Base-by-base conservation (phyloP, 2,329 filamentous ascomycete genomes). In the Phialemonium atrogriseum region DNA sequence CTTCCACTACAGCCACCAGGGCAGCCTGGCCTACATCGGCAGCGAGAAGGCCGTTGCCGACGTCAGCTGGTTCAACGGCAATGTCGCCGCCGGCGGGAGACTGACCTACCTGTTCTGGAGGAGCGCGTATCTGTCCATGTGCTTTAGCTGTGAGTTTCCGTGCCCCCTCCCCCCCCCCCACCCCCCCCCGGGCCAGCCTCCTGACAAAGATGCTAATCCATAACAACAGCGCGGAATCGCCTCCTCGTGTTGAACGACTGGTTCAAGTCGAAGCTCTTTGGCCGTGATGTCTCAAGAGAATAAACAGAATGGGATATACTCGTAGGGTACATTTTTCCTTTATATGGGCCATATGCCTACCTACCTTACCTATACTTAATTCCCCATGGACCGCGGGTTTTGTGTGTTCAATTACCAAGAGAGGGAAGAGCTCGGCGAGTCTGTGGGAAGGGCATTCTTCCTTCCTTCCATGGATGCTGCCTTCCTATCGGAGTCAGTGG, bases 31-130 rank as follows among this genome's bases (percentile, higher is more conserved):
- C 30, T 98, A 98, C 66, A 98, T 98, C 64, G 91, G 91, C 41
- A 93, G 85, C 60, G 91, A 98, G 59, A 89, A 59, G 73, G 91
- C 91, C 30, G 91, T 98, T 37, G 91, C 91, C 40, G 91, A 98
- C 63, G 86, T 98, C 51, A 84, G 79, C 56, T 98, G 91, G 89
- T 79, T 93, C 66, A 93, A 91, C 51, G 91, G 91, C 45, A 98
- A 96, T 68, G 74, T 98, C 49, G 89, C 91, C 40, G 85, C 81
- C 27, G 91, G 89, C 55, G 91, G 91, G 55, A 85, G 82, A 50
- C 68, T 96, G 62, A 98, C 91, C 35, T 98, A 94, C 66, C 75
- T 95, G 46, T 98, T 98, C 77, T 98, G 91, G 91, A 77, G 88
- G 58, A 93, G 84, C 55, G 91, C 89, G 34, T 98, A 98, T 62